Percentiles rank a stretch among this genome's conserved stretches.
Conservation (phyloP, 1,284 basidiomycete species). For the Volvariella volvacea region DNA sequence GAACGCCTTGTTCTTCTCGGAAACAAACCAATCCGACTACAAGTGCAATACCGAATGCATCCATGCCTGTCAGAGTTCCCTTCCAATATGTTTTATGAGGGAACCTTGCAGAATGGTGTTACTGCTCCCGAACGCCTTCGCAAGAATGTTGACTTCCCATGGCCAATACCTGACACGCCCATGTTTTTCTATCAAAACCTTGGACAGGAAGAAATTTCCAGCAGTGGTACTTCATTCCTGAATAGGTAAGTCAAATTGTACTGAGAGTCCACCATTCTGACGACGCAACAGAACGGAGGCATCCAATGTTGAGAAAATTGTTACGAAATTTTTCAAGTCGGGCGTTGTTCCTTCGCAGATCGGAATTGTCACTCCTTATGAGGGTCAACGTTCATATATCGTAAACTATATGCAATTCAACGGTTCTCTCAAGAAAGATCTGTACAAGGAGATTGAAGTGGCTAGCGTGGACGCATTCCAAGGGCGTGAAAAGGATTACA, state of each 20-base stretch:
- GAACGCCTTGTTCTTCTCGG: slow-evolving; percentile 94
- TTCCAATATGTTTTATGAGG: slow-evolving; percentile 99
- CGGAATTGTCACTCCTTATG: slow-evolving; percentile 98
- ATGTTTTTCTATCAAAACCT: slow-evolving; percentile 99
- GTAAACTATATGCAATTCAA: slow-evolving; percentile 99
- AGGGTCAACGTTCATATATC: slow-evolving; percentile 98
- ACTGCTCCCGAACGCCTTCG: slow-evolving; percentile 95
- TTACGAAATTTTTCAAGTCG: slow-evolving; percentile 99
- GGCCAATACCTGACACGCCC: slow-evolving; percentile 96
- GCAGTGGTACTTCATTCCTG: slow-evolving; percentile 96
- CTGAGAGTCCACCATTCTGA: slow-evolving; percentile 10
- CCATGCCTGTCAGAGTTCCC: slow-evolving; percentile 99
- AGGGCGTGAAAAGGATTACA: slow-evolving; percentile 99
- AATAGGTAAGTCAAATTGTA: slow-evolving; percentile 57
- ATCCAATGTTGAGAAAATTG: slow-evolving; percentile 98
- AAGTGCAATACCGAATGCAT: slow-evolving; percentile 99
- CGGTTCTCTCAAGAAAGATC: slow-evolving; percentile 95
- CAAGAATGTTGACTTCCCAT: slow-evolving; percentile 98
- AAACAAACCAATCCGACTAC: slow-evolving; percentile 95
- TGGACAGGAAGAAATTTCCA: slow-evolving; percentile 98
- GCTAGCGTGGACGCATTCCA: slow-evolving; percentile 99
- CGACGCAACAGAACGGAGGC: slow-evolving; percentile 79
- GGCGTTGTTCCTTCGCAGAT: slow-evolving; percentile 95
- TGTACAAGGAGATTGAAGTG: slow-evolving; percentile 99
- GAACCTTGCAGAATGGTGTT: slow-evolving; percentile 97